phyloP scores from a whole-genome alignment of 148 eudicot genomes.

The Heliamphora exappendiculata region DNA sequence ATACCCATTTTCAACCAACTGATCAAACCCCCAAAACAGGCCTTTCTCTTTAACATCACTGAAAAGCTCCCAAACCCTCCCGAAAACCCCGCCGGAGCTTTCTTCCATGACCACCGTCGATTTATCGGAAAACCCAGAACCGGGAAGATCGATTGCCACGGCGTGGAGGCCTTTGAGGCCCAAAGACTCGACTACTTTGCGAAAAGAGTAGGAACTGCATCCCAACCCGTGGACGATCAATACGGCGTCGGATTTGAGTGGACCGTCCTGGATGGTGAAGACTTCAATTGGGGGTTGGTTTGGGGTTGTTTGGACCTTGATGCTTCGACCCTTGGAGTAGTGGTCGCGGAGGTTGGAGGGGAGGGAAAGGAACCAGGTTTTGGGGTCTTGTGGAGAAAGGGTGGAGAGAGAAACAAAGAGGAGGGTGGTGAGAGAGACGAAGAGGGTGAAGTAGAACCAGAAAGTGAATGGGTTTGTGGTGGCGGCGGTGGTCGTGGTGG shows the following conservation, averaged over 20 bases:
- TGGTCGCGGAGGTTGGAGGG: slow-evolving; percentile 56
- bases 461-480: slow-evolving; percentile 57
- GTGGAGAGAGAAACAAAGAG: slow-evolving; percentile 42
- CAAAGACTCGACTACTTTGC: slow-evolving; percentile 38
- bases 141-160: slow-evolving; percentile 72
- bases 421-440: slow-evolving; percentile 50
- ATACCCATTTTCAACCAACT: slow-evolving; percentile 73
- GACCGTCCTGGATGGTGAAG: slow-evolving; percentile 59
- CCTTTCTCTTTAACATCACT: slow-evolving; percentile 81
- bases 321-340: slow-evolving; percentile 50
- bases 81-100: slow-evolving; percentile 36
- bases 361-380: slow-evolving; percentile 67
- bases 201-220: slow-evolving; percentile 64
- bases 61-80: slow-evolving; percentile 48
- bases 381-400: slow-evolving; percentile 53
- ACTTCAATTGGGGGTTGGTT: slow-evolving; percentile 49
- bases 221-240: slow-evolving; percentile 79
- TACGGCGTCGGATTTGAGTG: slow-evolving; percentile 32
- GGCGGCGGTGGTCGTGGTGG: slow-evolving; percentile 1
- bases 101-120: slow-evolving; percentile 42
- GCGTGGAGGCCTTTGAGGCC: slow-evolving; percentile 46
- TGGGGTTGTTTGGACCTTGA: slow-evolving; percentile 55
- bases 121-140: slow-evolving; percentile 91
- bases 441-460: slow-evolving; percentile 73
- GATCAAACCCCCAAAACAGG: slow-evolving; percentile 88